phyloP scores from a whole-genome alignment of 2,329 filamentous ascomycete genomes.

The Pestalotiopsis sp. region DNA sequence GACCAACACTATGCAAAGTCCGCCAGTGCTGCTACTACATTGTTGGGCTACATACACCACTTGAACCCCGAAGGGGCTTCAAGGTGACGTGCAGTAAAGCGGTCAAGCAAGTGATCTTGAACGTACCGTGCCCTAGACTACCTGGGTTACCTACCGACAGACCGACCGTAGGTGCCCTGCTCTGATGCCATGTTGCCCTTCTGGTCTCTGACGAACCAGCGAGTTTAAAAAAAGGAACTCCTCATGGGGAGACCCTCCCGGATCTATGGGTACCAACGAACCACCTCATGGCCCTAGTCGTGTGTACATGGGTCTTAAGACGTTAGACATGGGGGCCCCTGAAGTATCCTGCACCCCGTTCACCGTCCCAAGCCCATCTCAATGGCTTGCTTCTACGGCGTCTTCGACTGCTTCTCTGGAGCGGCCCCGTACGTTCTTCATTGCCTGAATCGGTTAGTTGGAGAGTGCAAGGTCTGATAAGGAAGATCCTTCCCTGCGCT shows the following conservation, averaged over 20 bases:
- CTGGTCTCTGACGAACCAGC: conserved; percentile 19
- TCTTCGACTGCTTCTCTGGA: conserved; percentile 3
- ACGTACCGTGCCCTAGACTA: not conserved
- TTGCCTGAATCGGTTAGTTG: conserved; percentile 9
- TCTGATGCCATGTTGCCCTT: conserved; percentile 15
- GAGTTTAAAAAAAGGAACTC: conserved; percentile 23
- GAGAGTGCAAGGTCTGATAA: conserved; percentile 4
- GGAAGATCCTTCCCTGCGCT: not conserved
- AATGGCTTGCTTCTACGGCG: conserved; percentile 5
- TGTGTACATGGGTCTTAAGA: conserved; percentile 25
- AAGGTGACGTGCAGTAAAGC: conserved; percentile 12
- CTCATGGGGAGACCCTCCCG: conserved; percentile 21
- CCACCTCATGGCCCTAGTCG: conserved; percentile 29
- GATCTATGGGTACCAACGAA: conserved; percentile 25
- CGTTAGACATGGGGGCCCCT: conserved; percentile 28
- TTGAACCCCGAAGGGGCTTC: not conserved
- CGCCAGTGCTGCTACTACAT: not conserved
- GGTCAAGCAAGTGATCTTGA: conserved; percentile 4
- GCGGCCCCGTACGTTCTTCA: conserved; percentile 3
- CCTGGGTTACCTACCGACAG: not conserved
- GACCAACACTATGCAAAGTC: not conserved
- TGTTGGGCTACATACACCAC: not conserved
- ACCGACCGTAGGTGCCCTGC: not conserved
- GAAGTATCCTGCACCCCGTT: conserved; percentile 31
- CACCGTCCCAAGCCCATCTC: conserved; percentile 21